A percentile compares a stretch with the other conserved stretches of the same genome.
Conservation (phyloP, 495 filamentous ascomycete species). For the Opeltia flavorubescens region DNA sequence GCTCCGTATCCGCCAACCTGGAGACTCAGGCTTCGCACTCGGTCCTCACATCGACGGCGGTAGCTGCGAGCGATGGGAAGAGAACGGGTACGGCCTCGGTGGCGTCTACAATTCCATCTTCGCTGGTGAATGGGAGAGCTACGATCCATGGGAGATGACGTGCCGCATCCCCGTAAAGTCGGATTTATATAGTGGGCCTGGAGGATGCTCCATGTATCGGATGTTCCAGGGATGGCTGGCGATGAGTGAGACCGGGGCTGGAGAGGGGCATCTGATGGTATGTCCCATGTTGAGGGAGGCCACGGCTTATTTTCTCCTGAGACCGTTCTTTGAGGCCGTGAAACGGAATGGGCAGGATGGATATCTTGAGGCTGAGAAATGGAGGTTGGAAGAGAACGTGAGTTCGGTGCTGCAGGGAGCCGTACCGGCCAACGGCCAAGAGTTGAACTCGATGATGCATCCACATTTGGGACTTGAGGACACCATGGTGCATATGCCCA, state of each 20-base stretch:
- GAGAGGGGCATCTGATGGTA: conserved; percentile 71
- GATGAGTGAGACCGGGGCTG: conserved; percentile 56
- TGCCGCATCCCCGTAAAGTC: conserved; percentile 52
- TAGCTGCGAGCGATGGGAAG: conserved; percentile 77
- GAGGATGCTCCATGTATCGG: conserved; percentile 70
- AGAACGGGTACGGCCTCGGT: conserved; percentile 54
- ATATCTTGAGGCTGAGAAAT: conserved; percentile 38
- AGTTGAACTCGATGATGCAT: conserved; percentile 55
- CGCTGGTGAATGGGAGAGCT: conserved; percentile 64
- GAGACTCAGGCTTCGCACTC: conserved; percentile 68
- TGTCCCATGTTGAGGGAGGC: conserved; percentile 62
- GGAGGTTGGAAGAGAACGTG: conserved; percentile 30
- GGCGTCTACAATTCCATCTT: conserved; percentile 61
- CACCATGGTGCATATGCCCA: conserved; percentile 70
- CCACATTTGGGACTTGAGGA: conserved; percentile 59
- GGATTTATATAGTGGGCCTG: conserved; percentile 71
- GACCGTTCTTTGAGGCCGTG: conserved; percentile 62
- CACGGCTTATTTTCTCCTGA: conserved; percentile 69
- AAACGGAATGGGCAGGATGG: conserved; percentile 10
- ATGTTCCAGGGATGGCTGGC: conserved; percentile 84
- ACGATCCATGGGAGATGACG: conserved; percentile 66
- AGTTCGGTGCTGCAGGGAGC: conserved; percentile 57
- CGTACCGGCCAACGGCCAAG: conserved; percentile 61
- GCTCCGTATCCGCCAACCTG: conserved; percentile 47
- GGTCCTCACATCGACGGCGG: conserved; percentile 82